Evolutionary conservation across 768 basidiomycete species (phyloP), one percentile per base, ranked within the genome.

Genomic region (Kwoniella mangroviensis): DNA sequence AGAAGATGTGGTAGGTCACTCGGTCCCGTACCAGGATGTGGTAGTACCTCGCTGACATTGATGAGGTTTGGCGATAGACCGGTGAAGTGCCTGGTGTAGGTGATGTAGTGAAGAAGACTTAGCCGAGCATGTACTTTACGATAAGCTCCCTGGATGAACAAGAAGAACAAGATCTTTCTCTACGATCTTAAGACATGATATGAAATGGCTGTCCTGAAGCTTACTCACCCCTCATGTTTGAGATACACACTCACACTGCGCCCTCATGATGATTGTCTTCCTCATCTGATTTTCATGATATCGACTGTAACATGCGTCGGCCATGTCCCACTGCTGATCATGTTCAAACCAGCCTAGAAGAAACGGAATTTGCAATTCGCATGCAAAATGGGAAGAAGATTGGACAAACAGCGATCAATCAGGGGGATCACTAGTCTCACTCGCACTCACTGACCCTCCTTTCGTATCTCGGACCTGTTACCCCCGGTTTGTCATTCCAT

Each of bases 1-100:
- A 6, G 76, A 77, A 45, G 77, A 77, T 56, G 76, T 81, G 72
- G 79, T 81, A 41, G 56, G 79, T 78, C 21, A 28, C 28, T 51
- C 4, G 56, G 5, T 19, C 21, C 52, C 52, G 28, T 28, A 28
- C 28, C 4, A 28, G 4, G 4, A 28, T 28, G 28, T 28, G 28
- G 28, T 28, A 28, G 34, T 34, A 34, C 6, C 34, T 34, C 34
- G 34, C 34, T 34, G 9, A 34, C 9, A 34, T 7, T 34, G 4
- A 34, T 34, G 34, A 34, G 34, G 34, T 7, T 6, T 34, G 3
- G 9, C 6, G 34, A 34, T 58, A 57, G 57, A 59, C 65, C 54
- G 42, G 65, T 2, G 65, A 66, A 12, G 65, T 66, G n/a, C 65
- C 65, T 19, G 52, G 57, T 43, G 65, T 66, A 17, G 68, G 57